These are phyloP conservation scores for Fusarium solani-melongenae DNA, from an alignment of 2,329 filamentous ascomycete genomes.

Conservation along the genomic window DNA sequence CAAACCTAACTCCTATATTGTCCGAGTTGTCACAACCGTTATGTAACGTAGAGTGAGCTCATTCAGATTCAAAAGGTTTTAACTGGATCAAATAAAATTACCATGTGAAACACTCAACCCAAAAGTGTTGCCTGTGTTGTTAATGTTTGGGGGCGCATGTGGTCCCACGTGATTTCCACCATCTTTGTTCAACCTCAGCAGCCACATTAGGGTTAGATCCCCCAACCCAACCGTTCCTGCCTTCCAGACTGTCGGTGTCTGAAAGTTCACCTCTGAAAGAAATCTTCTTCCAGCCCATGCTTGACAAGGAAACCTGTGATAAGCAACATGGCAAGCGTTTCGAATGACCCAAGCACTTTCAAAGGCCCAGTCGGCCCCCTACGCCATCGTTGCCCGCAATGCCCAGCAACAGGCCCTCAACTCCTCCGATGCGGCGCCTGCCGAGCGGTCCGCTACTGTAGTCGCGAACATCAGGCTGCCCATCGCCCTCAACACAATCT, in stretches of 20 bases:
- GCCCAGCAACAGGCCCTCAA: background rate
- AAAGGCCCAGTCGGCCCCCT: constrained; percentile 5
- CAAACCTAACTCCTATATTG: background rate
- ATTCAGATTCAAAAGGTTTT: background rate
- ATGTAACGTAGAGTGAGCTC: background rate
- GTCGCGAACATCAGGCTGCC: constrained; percentile 53
- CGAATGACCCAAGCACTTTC: background rate
- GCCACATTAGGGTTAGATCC: no score
- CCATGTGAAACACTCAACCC: background rate
- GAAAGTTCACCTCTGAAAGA: no score
- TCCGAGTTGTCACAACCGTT: background rate
- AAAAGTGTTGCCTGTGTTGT: background rate
- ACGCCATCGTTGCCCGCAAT: constrained; percentile 5
- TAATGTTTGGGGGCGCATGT: background rate
- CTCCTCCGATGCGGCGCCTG: constrained; percentile 53
- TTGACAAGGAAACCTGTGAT: background rate
- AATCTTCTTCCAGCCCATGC: no score
- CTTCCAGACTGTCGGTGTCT: no score
- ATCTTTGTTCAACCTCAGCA: background rate
- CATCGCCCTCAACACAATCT: constrained; percentile 51
- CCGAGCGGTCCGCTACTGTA: constrained; percentile 57
- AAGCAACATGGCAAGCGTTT: background rate
- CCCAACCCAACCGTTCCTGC: no score
- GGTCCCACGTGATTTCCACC: background rate
- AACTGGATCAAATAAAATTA: background rate